A percentile compares a stretch with the other conserved stretches of the same genome.
Evolutionary conservation across 805 yeast species (phyloP).

Genomic region (Wickerhamomyces rabaulensis): DNA sequence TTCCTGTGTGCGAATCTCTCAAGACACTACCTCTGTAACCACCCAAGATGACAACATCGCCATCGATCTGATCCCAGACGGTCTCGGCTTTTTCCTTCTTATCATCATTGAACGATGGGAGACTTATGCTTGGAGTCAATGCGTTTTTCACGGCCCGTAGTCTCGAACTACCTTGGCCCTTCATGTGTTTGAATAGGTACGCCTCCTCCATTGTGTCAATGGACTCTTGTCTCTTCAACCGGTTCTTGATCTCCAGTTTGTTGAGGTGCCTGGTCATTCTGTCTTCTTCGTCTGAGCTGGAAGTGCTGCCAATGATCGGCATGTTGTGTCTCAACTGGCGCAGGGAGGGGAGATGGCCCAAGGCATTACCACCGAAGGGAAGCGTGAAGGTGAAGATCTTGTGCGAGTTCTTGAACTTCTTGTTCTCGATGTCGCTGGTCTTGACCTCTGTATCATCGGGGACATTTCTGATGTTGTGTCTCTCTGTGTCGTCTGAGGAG

Average conservation of each 20-base stretch:
- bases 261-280: conserved; percentile 2
- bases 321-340: conserved; percentile 12
- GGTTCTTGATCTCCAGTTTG: conserved; percentile 24
- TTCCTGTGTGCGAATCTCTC: conserved; percentile 55
- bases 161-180: conserved; percentile 61
- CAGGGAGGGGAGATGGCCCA: conserved; percentile 21
- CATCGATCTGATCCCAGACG: conserved; percentile 58
- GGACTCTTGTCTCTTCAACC: conserved; percentile 46
- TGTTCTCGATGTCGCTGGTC: conserved; percentile 13
- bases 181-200: conserved; percentile 41
- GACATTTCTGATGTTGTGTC: not conserved
- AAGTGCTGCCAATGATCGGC: conserved; percentile 17
- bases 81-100: conserved; percentile 26
- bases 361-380: conserved; percentile 33
- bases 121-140: conserved; percentile 40
- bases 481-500: not conserved
- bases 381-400: conserved; percentile 32
- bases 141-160: conserved; percentile 65
- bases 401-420: conserved; percentile 20
- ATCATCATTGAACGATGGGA: conserved; percentile 17
- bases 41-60: conserved; percentile 77
- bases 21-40: conserved; percentile 85
- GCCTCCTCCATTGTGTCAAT: conserved; percentile 63
- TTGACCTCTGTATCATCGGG: conserved; percentile 12
- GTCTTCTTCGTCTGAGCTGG: conserved; percentile 9